These are phyloP conservation scores for Clavispora fructus DNA, from an alignment of 805 yeast genomes.

Conservation along the genomic window DNA sequence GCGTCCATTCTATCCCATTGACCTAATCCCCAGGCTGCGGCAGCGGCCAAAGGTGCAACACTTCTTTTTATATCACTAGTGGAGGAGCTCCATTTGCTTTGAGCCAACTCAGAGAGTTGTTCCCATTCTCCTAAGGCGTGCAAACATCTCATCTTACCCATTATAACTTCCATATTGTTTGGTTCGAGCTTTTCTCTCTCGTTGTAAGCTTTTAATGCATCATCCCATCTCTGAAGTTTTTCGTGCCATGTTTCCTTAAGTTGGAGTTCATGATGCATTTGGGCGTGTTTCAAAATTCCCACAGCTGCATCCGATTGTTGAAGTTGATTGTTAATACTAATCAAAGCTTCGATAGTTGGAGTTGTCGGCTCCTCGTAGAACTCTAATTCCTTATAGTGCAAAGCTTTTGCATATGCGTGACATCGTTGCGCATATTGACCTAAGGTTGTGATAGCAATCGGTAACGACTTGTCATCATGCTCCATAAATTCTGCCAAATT, in stretches of 20 bases:
- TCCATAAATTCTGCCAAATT: constrained; percentile 96
- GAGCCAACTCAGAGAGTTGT: constrained; percentile 76
- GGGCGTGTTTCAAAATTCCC: constrained; percentile 93
- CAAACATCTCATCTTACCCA: constrained; percentile 97
- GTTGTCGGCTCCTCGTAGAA: constrained; percentile 91
- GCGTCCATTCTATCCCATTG: constrained; percentile 96
- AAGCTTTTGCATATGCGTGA: constrained; percentile 96
- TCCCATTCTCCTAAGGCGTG: constrained; percentile 99
- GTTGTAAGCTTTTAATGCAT: constrained; percentile 86
- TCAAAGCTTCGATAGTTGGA: constrained; percentile 85
- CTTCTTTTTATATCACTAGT: constrained; percentile 69
- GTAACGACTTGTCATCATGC: constrained; percentile 91
- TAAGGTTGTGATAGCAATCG: constrained; percentile 81
- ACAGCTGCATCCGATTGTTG: constrained; percentile 98
- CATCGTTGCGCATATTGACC: constrained; percentile 93
- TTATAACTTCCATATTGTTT: constrained; percentile 77
- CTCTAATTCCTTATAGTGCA: constrained; percentile 93
- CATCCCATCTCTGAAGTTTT: constrained; percentile 96
- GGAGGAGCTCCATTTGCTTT: constrained; percentile 75
- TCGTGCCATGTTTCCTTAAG: constrained; percentile 98
- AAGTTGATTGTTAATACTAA: constrained; percentile 86
- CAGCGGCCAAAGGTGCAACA: constrained; percentile 97
- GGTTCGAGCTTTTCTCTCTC: constrained; percentile 63
- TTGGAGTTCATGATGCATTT: constrained; percentile 82
- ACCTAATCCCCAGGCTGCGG: constrained; percentile 97